Percentiles rank a stretch among this genome's conserved stretches.
phyloP scores from a whole-genome alignment of 495 filamentous ascomycete species.

The Aspergillus funiculosus region DNA sequence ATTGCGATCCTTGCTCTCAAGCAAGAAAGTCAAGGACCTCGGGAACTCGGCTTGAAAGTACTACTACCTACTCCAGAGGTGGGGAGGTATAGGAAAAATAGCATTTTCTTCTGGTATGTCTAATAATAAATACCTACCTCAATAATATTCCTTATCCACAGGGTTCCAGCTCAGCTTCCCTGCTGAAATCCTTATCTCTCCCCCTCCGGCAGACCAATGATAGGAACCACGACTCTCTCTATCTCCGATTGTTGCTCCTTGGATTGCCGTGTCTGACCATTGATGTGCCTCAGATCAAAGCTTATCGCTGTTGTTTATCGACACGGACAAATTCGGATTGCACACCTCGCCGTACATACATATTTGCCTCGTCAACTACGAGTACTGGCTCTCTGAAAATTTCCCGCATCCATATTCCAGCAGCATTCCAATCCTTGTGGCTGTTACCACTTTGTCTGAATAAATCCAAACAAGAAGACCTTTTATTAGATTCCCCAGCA shows the following conservation, averaged over 20 bases:
- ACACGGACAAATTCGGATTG: slow-evolving; percentile 4
- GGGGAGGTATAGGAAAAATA: neutral
- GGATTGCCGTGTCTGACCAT: slow-evolving; percentile 20
- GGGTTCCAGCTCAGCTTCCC: neutral
- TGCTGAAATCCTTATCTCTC: slow-evolving; percentile 26
- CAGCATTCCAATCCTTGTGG: no score
- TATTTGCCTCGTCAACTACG: slow-evolving; percentile 20
- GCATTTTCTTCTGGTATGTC: slow-evolving; percentile 8
- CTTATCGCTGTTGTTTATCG: slow-evolving; percentile 21
- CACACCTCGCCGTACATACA: slow-evolving; percentile 13
- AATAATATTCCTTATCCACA: slow-evolving; percentile 3
- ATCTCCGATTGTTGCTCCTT: no score
- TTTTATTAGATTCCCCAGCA: no score
- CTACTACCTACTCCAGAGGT: neutral
- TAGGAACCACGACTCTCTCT: slow-evolving; percentile 18
- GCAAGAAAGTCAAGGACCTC: slow-evolving; percentile 2
- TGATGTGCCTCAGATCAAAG: slow-evolving; percentile 19
- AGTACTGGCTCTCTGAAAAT: slow-evolving; percentile 12
- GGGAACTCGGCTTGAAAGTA: no score
- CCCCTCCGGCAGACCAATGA: slow-evolving; percentile 25
- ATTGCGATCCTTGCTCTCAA: neutral
- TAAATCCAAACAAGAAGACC: slow-evolving; percentile 10
- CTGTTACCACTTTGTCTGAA: slow-evolving; percentile 6
- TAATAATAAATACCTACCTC: no score
- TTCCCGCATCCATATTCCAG: slow-evolving; percentile 15